phyloP scores from a whole-genome alignment of 371 early-diverging fungal genomes.

The Mucor indicus region DNA sequence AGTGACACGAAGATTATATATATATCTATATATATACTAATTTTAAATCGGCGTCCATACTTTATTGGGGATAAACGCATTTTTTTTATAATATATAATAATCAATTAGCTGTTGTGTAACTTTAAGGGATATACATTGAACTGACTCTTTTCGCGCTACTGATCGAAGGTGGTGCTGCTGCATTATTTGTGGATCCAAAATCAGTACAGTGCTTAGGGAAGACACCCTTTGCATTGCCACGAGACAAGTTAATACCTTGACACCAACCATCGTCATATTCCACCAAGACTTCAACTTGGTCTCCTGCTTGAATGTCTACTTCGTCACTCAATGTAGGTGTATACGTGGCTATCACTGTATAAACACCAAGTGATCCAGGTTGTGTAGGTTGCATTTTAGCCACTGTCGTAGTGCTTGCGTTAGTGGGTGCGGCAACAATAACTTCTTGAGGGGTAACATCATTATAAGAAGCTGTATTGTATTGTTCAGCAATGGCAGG shows the following conservation, averaged over 20 bases:
- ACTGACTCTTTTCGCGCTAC: conserved; percentile 39
- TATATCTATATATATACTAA: too few species aligned
- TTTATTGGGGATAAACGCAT: neutral
- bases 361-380: conserved; percentile 52
- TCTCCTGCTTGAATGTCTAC: conserved; percentile 65
- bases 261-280: conserved; percentile 75
- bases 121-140: conserved; percentile 37
- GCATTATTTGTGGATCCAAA: neutral
- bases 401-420: neutral
- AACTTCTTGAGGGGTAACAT: conserved; percentile 9
- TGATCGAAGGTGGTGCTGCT: neutral
- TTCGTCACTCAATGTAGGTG: conserved; percentile 67
- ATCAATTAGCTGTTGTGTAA: neutral
- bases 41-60: conserved; percentile 5
- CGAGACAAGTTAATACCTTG: conserved; percentile 61
- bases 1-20: too few species aligned
- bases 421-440: conserved; percentile 12
- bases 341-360: conserved; percentile 53
- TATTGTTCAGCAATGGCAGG: neutral
- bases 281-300: conserved; percentile 57
- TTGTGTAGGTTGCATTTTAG: conserved; percentile 13
- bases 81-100: neutral
- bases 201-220: conserved; percentile 64
- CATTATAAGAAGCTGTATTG: neutral
- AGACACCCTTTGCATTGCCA: conserved; percentile 58